Base-by-base conservation (phyloP, 495 filamentous ascomycete genomes). In the Xylaria venustula region DNA sequence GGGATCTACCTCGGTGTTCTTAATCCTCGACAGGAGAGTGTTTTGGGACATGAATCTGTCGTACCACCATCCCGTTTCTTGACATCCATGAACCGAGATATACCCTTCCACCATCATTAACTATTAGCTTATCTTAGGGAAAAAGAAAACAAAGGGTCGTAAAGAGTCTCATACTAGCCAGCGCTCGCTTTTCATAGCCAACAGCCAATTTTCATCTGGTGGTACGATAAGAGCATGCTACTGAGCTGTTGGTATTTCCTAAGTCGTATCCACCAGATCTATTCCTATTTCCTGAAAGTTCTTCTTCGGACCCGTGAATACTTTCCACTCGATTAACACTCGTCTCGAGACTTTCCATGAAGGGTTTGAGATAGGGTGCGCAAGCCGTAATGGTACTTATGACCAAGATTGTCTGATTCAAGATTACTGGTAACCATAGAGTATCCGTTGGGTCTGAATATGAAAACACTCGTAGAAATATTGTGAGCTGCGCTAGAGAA, bases 321-420 rank as follows among this genome's bases (percentile, higher is more conserved):
- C 74, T 76, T 34, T 77, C 72, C 14, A 73, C 66, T 1, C 73
- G 69, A 58, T 79, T 71, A 34, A 78, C 72, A 0, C 75, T 72
- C n/a, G 79, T 76, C 37, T 75, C 73, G 7, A 80, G 60, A 40
- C 70, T 76, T 20, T 78, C 72, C 11, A 81, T 64, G 64, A 82
- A 79, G 0, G 79, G 79, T 23, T 76, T 79, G 28, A 81, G 74
- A 48, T 80, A 80, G 0, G 79, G 77, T 0, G 73, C 68, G 58
- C 77, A 81, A 1, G 78, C 71, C 8, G 78, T 79, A 12, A 77
- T 62, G 4, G 79, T 72, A 44, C 76, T 75, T 6, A 77, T 58
- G 7, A 67, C 66, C 25, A 77, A 72, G 11, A 69, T 68, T 26
- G 76, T 66, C 40, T 76, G 75, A n/a, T 71, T 75, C 6, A 67